Evolutionary conservation across 1,139 yeast species (phyloP), one percentile per base, ranked within the genome.

Genomic region (Pichia terricola): DNA sequence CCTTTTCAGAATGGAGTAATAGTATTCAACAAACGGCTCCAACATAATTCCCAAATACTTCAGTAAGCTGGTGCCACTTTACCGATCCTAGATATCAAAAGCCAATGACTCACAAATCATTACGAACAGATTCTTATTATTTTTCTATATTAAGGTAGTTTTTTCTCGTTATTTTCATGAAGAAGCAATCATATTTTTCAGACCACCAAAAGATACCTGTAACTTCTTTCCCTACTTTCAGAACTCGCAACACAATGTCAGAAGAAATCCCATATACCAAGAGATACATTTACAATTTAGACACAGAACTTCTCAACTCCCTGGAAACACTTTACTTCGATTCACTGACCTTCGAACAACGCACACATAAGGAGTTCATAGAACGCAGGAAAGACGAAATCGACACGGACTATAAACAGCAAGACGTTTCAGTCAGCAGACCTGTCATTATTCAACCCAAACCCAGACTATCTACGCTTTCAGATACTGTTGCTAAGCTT

Each of bases 321-420:
- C 60, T 85, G 41, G 68, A 73, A 52, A 63, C 82, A 50, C 63
- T 81, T 53, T 70, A 69, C 50, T 81, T 81, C 56, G 85, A 79
- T 56, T 66, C 73, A 1, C 56, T 66, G 3, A 72, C 79, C 0
- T 53, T 61, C 32, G 63, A 64, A 39, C 59, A 43, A 22, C 53
- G 52, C n/a, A 35, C 56, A 6, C 43, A 55, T 36, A 44, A 45
- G 5, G 53, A 57, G 9, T 56, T 49, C 35, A 32, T 45, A 8
- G 37, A 41, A 28, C 42, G 51, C 16, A 40, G 53, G 25, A 40
- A 43, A 28, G 49, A 48, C 22, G 51, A 51, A 30, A 38, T 44
- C 27, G 45, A 47, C 2, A 30, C 33, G 40, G 25, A 61, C 44
- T 49, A 52, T 9, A 39, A 16, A 27, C 9, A 37, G 37, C 5